Base-by-base conservation (phyloP, 2,329 filamentous ascomycete genomes). In the Sporothrix curviconia region DNA sequence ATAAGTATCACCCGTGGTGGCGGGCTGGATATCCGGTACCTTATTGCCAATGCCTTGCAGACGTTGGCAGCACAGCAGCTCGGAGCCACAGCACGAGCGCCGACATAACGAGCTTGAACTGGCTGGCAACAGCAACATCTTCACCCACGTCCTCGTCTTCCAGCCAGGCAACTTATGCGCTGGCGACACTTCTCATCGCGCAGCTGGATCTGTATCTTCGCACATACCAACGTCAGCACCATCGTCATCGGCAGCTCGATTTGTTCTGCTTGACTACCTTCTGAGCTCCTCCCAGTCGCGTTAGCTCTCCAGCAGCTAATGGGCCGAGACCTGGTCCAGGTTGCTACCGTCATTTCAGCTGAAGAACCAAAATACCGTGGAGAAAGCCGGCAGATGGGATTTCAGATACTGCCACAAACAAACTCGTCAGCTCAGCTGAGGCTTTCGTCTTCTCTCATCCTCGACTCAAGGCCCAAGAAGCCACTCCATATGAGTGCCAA, bases 21-120 rank as follows among this genome's bases (percentile, higher is more conserved):
- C 15, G 76, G 78, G 37, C 66, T 86, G n/a, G 80, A 85, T 64
- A 71, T 86, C 30, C 76, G 80, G 80, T 85, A 82, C 62, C 73
- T 86, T 51, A 78, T 85, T 55, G 77, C 77, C 62, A 83, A 77
- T 61, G 80, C 79, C 4, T 82, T 85, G 77, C 82, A 85, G 66
- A 72, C 76, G 0, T 80, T 79, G 61, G 80, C 77, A 5, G 71
- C 77, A 1, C 80, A 80, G 58, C 34, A 3, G 44, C 24, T 3
- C 32, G 49, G n/a, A 51, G 37, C 17, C 24, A 44, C 19, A n/a
- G 46, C 30, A 30, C 11, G 3, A 12, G 43, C 7, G 28, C 19
- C 15, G 43, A 50, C 5, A 14, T 39, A 14, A 32, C 32, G 5
- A 11, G 28, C 28, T 11, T 32, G 28, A 30, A 36, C 25, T 75